Base-by-base conservation (phyloP, 2,329 filamentous ascomycete genomes). In the Aspergillus aculeatus region DNA sequence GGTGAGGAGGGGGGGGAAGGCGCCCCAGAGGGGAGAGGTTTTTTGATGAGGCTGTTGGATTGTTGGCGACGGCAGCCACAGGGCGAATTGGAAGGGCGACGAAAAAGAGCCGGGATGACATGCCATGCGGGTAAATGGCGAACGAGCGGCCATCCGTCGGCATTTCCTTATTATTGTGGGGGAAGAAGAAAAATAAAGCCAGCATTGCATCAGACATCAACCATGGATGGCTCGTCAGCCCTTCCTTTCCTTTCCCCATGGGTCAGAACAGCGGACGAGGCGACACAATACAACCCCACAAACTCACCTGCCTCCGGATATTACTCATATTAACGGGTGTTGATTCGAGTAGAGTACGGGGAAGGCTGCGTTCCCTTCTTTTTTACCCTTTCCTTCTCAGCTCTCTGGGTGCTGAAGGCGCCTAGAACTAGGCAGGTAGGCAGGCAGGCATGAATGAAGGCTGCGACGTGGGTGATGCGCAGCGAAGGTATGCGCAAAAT, bases 41-140 rank as follows among this genome's bases (percentile, higher is more conserved):
- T 49, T 7, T 21, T 16, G 44, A 56, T 59, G 57, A 62, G 60
- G 50, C 49, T 57, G 50, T 48, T 50, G 57, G 49, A n/a, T 44
- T 44, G 38, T 44, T 44, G 38, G 38, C 38, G 38, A 44, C 50
- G 41, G 53, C 21, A 60, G 31, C 56, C 56, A 61, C 49, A 58
- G 62, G 56, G 47, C 60, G 58, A 32, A 29, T 49, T 57, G 56
- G 61, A 64, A 49, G 48, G 53, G 41, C 41, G 54, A 69, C 67
- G 67, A 69, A 66, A 69, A 68, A 64, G 56, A 62, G 35, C 63
- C 67, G 66, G 66, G 58, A 65, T 63, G 59, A 60, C 52, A 49
- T 58, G 59, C 58, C 49, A 26, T 47, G 53, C 54, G 60, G 58
- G 58, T 59, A 62, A 49, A 52, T 26, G 53, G 53, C 41, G n/a